Conservation (phyloP, 2,329 filamentous ascomycete species). For the Helminthosporium solani region DNA sequence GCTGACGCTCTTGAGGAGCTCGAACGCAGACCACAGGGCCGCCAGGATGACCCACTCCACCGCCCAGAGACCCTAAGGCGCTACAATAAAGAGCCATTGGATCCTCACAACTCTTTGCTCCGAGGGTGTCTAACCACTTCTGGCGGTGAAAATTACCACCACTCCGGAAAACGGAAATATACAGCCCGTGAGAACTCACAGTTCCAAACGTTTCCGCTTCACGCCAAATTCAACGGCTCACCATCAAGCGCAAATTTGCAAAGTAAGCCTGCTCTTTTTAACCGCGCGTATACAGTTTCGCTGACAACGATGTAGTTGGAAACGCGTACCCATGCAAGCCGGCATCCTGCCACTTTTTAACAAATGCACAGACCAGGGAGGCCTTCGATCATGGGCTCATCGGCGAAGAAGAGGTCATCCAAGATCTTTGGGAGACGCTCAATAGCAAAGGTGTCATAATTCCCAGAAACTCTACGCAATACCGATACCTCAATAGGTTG, state of each 20-base stretch:
- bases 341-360: conserved; percentile 10
- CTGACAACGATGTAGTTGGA: conserved; percentile 8
- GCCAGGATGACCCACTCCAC: conserved; percentile 18
- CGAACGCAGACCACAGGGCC: not conserved
- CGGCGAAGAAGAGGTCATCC: conserved; percentile 22
- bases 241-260: conserved; percentile 4
- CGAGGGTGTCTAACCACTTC: conserved; percentile 19
- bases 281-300: no score
- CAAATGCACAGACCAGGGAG: conserved; percentile 14
- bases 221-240: conserved; percentile 14
- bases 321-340: conserved; percentile 25
- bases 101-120: conserved; percentile 7
- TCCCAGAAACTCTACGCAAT: not conserved
- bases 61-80: conserved; percentile 11
- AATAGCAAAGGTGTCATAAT: not conserved
- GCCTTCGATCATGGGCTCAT: conserved; percentile 31
- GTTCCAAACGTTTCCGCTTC: conserved; percentile 18
- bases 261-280: no score
- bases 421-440: conserved; percentile 12
- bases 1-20: conserved; percentile 21
- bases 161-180: conserved; percentile 12
- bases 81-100: conserved; percentile 6
- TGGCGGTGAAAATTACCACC: conserved; percentile 20
- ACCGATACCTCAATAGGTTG: not conserved
- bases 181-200: conserved; percentile 21